Conservation (phyloP, 2,329 filamentous ascomycete genomes). For the Allantophomopsis cytisporea region DNA sequence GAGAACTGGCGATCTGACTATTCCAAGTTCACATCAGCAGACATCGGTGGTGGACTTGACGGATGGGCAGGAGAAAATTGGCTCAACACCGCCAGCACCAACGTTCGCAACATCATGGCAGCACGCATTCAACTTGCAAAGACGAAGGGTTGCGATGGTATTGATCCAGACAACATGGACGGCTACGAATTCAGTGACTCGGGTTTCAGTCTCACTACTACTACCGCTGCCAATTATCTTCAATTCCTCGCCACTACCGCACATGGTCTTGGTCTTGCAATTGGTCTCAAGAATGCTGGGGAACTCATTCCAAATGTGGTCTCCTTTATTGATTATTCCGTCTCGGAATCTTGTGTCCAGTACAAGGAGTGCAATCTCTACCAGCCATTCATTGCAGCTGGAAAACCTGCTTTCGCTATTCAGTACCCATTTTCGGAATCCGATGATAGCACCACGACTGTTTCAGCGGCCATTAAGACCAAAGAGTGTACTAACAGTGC, state of each 20-base stretch:
- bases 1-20: slow-evolving; percentile 48
- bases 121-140: slow-evolving; percentile 42
- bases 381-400: slow-evolving; percentile 37
- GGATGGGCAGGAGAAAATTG: slow-evolving; percentile 57
- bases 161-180: slow-evolving; percentile 62
- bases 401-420: slow-evolving; percentile 59
- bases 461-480: neutral
- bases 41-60: slow-evolving; percentile 42
- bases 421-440: slow-evolving; percentile 38
- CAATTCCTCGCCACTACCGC: slow-evolving; percentile 44
- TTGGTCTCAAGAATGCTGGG: slow-evolving; percentile 57
- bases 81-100: slow-evolving; percentile 42
- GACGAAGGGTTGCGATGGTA: slow-evolving; percentile 50
- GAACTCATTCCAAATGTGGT: slow-evolving; percentile 30
- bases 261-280: slow-evolving; percentile 36
- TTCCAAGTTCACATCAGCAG: slow-evolving; percentile 34
- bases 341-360: slow-evolving; percentile 44
- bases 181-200: slow-evolving; percentile 41
- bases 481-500: too few relatives aligned
- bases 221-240: slow-evolving; percentile 44
- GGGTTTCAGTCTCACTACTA: slow-evolving; percentile 46
- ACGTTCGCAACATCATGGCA: slow-evolving; percentile 52
- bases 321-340: slow-evolving; percentile 13
- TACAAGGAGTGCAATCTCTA: slow-evolving; percentile 45
- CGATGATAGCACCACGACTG: slow-evolving; percentile 10